These are phyloP conservation scores for Hypoxylon trugodes DNA, from an alignment of 495 filamentous ascomycete species.

Conservation along the genomic window DNA sequence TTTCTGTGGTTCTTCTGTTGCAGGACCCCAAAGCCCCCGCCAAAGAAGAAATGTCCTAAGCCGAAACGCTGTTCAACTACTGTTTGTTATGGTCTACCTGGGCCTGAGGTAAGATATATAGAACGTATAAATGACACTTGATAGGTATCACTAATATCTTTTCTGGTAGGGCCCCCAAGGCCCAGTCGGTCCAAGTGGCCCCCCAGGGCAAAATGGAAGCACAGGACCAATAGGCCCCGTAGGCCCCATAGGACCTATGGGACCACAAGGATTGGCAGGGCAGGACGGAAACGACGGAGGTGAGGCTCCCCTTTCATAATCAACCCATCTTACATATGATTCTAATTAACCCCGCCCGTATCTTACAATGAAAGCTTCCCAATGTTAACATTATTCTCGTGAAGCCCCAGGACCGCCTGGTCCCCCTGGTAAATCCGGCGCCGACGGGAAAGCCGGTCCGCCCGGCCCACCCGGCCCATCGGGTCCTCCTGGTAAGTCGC, in stretches of 20 bases:
- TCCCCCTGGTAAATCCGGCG: not conserved
- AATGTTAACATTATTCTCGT: no score
- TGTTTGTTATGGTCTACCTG: no score
- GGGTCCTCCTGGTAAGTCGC: not conserved
- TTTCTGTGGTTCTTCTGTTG: conserved; percentile 15
- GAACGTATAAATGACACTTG: not conserved
- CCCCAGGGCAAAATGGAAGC: not conserved
- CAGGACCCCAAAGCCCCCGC: not conserved
- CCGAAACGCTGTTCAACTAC: no score
- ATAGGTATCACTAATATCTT: not conserved
- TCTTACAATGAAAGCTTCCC: no score
- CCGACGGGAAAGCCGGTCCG: no score
- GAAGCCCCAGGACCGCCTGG: not conserved
- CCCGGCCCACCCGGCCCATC: no score
- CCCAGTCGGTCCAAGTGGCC: not conserved
- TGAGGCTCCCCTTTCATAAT: no score
- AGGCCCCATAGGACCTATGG: not conserved
- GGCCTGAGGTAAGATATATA: not conserved
- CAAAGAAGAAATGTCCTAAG: no score
- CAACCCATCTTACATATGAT: no score
- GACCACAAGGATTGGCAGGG: not conserved
- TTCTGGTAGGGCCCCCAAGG: not conserved
- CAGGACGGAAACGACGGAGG: not conserved
- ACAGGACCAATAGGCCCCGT: not conserved
- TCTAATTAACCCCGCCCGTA: no score